These are phyloP conservation scores for Mycena leptocephala DNA, from an alignment of 768 basidiomycete genomes.

Conservation along the genomic window DNA sequence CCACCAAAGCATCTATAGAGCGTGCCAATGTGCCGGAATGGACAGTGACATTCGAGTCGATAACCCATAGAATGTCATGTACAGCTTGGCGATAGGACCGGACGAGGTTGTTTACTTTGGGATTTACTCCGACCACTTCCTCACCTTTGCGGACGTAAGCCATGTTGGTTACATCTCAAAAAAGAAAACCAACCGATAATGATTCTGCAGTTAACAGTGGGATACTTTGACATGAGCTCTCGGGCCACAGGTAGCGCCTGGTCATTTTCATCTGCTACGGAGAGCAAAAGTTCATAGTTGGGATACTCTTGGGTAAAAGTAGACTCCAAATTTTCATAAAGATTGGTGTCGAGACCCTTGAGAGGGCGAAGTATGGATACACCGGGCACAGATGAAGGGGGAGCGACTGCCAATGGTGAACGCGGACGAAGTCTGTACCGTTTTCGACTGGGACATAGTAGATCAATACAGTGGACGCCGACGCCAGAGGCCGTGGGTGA, in stretches of 20 bases:
- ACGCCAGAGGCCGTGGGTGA: slow-evolving; percentile 26
- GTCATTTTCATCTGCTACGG: slow-evolving; percentile 91
- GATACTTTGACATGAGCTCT: slow-evolving; percentile 86
- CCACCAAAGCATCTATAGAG: slow-evolving; percentile 83
- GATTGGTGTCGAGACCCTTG: slow-evolving; percentile 95
- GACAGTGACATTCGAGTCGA: slow-evolving; percentile 95
- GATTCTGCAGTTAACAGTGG: slow-evolving; percentile 79
- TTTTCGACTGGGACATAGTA: slow-evolving; percentile 69
- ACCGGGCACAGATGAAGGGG: slow-evolving; percentile 74
- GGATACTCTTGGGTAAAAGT: slow-evolving; percentile 94
- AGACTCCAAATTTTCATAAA: slow-evolving; percentile 96
- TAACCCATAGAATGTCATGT: slow-evolving; percentile 95
- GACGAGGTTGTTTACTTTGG: slow-evolving; percentile 97
- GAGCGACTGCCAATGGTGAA: slow-evolving; percentile 71
- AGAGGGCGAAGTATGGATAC: slow-evolving; percentile 96
- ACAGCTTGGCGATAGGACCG: slow-evolving; percentile 85
- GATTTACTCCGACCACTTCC: slow-evolving; percentile 91
- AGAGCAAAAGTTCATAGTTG: slow-evolving; percentile 92
- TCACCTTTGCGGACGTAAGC: slow-evolving; percentile 68
- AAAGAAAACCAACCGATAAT: slow-evolving; percentile 75
- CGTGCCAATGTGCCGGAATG: slow-evolving; percentile 86
- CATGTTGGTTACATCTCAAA: not conserved
- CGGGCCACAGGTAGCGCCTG: slow-evolving; percentile 89
- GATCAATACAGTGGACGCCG: slow-evolving; percentile 1
- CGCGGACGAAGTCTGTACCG: slow-evolving; percentile 81